These are phyloP conservation scores for Pythium plurisporium DNA, from an alignment of 352 stramenopile species.

Conservation along the genomic window DNA sequence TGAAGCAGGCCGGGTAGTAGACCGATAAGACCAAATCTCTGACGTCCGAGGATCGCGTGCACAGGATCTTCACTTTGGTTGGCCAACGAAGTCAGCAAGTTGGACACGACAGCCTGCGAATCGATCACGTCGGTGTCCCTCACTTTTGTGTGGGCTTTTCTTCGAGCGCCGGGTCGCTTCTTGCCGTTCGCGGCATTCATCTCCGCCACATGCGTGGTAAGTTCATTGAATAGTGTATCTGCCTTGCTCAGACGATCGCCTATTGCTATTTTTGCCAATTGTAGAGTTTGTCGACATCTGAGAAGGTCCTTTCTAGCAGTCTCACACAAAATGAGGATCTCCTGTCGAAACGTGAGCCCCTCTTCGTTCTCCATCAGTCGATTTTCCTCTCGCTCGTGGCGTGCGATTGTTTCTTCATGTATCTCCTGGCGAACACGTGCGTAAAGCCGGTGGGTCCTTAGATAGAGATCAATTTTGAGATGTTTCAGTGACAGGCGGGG, in stretches of 20 bases:
- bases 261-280: not conserved
- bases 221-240: not conserved
- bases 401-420: conserved; percentile 6
- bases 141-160: not conserved
- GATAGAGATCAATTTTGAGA: conserved; percentile 20
- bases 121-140: not conserved
- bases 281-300: not conserved
- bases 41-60: not conserved
- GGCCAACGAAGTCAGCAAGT: not conserved
- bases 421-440: conserved; percentile 21
- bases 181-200: not conserved
- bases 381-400: conserved; percentile 11
- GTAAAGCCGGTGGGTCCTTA: conserved; percentile 11
- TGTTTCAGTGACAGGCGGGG: not conserved
- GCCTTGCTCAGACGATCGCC: not conserved
- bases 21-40: conserved; percentile 3
- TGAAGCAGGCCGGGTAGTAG: not conserved
- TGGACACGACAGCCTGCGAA: not conserved
- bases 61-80: not conserved
- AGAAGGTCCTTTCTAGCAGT: not conserved
- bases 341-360: not conserved
- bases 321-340: not conserved
- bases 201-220: not conserved
- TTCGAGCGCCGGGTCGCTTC: conserved; percentile 4
- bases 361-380: conserved; percentile 19